Conservation (phyloP, 495 filamentous ascomycete species). For the Hypoxylon crocopeplum region DNA sequence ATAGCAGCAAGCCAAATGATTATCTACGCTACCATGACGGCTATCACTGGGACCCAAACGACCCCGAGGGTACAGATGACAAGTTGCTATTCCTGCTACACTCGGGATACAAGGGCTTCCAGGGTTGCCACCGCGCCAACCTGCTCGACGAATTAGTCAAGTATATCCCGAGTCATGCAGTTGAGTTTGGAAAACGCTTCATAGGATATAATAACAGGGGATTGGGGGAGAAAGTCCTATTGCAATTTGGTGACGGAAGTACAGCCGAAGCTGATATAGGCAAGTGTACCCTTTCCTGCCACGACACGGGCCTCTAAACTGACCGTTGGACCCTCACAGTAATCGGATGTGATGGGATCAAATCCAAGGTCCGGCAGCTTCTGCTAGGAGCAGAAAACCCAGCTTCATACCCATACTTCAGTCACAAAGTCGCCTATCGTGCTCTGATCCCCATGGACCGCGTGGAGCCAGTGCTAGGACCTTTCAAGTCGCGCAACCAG, state of each 20-base stretch:
- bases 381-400: slow-evolving; percentile 46
- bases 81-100: slow-evolving; percentile 40
- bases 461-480: slow-evolving; percentile 49
- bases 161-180: slow-evolving; percentile 50
- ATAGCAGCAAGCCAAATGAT: slow-evolving; percentile 22
- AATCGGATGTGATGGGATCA: slow-evolving; percentile 65
- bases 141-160: slow-evolving; percentile 62
- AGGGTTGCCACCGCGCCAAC: slow-evolving; percentile 55
- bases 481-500: slow-evolving; percentile 47
- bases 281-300: slow-evolving; percentile 17
- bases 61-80: slow-evolving; percentile 13
- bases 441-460: slow-evolving; percentile 55
- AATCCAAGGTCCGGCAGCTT: slow-evolving; percentile 52
- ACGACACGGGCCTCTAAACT: background rate
- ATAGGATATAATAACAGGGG: slow-evolving; percentile 28
- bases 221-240: slow-evolving; percentile 35
- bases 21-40: slow-evolving; percentile 48
- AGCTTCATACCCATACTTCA: slow-evolving; percentile 50
- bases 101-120: slow-evolving; percentile 46
- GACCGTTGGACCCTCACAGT: slow-evolving; percentile 33
- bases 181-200: slow-evolving; percentile 47
- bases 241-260: slow-evolving; percentile 58
- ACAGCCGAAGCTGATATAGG: slow-evolving; percentile 53
- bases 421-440: slow-evolving; percentile 55
- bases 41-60: slow-evolving; percentile 33